These are phyloP conservation scores for Begonia peltatifolia DNA, from an alignment of 306 rosid species.

Conservation along the genomic window DNA sequence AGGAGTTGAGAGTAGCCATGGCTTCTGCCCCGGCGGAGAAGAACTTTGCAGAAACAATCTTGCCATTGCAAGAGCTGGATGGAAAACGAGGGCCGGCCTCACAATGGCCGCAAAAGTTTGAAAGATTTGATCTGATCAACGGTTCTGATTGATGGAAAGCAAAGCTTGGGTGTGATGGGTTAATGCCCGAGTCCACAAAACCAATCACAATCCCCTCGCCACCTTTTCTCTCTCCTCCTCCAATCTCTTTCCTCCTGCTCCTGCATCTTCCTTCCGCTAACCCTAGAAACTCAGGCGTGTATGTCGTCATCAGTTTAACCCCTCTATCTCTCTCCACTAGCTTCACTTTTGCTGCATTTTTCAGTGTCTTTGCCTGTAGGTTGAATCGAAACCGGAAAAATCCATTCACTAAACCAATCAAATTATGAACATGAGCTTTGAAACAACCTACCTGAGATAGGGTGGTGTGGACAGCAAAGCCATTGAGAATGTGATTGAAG, in stretches of 20 bases:
- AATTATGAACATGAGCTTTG: background rate
- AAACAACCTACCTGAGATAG: constrained; percentile 45
- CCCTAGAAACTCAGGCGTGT: constrained; percentile 29
- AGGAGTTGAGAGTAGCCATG: constrained; percentile 33
- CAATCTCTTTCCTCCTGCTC: constrained; percentile 15
- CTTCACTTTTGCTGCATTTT: constrained; percentile 15
- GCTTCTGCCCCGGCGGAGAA: constrained; percentile 80
- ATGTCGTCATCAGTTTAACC: constrained; percentile 38
- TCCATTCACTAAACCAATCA: no score
- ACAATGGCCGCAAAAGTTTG: constrained; percentile 35
- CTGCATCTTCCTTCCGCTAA: constrained; percentile 25
- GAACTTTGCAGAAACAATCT: constrained; percentile 54
- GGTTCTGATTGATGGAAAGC: constrained; percentile 20
- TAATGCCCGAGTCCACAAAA: constrained; percentile 69
- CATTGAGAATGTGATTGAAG: constrained; percentile 56
- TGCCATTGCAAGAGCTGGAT: constrained; percentile 46
- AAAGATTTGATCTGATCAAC: constrained; percentile 22
- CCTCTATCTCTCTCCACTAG: constrained; percentile 42
- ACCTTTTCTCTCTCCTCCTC: constrained; percentile 22
- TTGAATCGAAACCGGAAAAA: background rate
- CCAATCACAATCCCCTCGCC: constrained; percentile 73
- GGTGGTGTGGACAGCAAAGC: constrained; percentile 66
- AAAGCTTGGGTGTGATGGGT: constrained; percentile 70
- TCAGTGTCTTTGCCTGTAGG: constrained; percentile 23
- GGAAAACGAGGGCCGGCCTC: constrained; percentile 53